Conservation (phyloP, 148 eudicot genomes). For the Oxyria digyna region DNA sequence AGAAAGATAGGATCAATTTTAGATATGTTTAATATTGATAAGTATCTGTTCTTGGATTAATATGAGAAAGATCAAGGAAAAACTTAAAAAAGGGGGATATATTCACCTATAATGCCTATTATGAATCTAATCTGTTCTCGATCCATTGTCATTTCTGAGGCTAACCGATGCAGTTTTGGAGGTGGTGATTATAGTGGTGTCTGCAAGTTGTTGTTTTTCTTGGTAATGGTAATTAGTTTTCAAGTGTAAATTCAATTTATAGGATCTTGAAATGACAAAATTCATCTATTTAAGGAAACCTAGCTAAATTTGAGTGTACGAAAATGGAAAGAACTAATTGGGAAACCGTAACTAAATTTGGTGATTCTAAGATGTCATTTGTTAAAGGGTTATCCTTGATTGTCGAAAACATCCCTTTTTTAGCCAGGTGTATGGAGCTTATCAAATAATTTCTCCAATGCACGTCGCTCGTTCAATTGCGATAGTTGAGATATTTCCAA, state of each 20-base stretch:
- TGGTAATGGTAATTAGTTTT: background rate
- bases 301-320: background rate
- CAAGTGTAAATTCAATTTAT: background rate
- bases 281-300: background rate
- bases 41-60: no score
- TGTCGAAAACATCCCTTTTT: background rate
- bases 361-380: background rate
- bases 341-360: background rate
- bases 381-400: background rate
- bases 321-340: background rate
- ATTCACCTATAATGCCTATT: conserved; percentile 1
- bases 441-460: no score
- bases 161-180: background rate
- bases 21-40: background rate
- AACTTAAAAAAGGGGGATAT: background rate
- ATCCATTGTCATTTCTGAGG: background rate
- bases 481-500: no score
- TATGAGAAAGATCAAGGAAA: background rate
- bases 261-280: background rate
- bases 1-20: background rate
- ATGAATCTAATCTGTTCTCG: background rate
- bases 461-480: no score
- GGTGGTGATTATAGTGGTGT: background rate
- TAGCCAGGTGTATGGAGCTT: no score
- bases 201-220: background rate